These are phyloP conservation scores for Colletotrichum tanaceti DNA, from an alignment of 2,329 filamentous ascomycete genomes.

Conservation along the genomic window DNA sequence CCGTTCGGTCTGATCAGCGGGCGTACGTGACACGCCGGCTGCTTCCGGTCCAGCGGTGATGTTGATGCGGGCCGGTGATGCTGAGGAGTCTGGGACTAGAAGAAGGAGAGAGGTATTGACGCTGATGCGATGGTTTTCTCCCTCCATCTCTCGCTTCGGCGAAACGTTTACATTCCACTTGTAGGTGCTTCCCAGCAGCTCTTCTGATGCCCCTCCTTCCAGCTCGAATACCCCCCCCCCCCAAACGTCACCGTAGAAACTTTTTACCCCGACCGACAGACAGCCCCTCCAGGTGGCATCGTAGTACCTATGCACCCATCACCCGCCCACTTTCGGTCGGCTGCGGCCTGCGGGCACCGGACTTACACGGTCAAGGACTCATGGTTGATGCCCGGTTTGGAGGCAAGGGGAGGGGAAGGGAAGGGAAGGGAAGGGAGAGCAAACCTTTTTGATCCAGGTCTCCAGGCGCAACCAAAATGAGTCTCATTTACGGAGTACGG, in stretches of 20 bases:
- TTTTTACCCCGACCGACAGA: not conserved
- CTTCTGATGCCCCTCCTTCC: not conserved
- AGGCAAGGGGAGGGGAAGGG: conserved; percentile 3
- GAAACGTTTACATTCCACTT: not conserved
- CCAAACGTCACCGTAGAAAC: not conserved
- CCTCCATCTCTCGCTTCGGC: too few species aligned
- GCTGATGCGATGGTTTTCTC: not conserved
- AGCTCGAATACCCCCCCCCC: not conserved
- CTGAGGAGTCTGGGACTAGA: not conserved
- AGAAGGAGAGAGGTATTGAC: not conserved
- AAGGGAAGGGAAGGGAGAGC: not conserved
- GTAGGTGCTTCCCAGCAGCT: conserved; percentile 4
- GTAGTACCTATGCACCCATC: conserved; percentile 6
- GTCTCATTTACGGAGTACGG: not conserved
- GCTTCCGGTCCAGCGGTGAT: not conserved
- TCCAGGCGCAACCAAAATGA: not conserved
- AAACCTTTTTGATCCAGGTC: not conserved
- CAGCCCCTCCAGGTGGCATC: not conserved
- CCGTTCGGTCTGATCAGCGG: conserved; percentile 24
- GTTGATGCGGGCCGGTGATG: not conserved
- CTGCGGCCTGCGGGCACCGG: conserved; percentile 12
- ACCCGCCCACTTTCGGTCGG: conserved; percentile 3
- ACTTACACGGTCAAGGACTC: not conserved
- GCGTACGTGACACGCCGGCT: conserved; percentile 1
- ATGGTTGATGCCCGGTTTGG: conserved; percentile 1